Evolutionary conservation across 2,329 filamentous ascomycete species (phyloP), one percentile per base, ranked within the genome.

Genomic region (Ophiostoma pallidulum): DNA sequence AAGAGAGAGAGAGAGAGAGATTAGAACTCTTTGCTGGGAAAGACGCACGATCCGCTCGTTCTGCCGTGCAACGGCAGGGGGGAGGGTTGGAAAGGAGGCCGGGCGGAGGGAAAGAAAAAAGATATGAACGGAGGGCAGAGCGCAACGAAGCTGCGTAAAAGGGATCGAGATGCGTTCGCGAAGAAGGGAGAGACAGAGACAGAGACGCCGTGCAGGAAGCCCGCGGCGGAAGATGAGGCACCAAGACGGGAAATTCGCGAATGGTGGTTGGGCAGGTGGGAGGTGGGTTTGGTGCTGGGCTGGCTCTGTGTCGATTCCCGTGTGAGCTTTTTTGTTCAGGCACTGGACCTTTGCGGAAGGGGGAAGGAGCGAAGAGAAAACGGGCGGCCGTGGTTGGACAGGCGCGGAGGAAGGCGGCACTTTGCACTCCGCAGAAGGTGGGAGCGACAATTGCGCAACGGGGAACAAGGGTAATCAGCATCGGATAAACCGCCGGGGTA

Each of bases 401-500:
- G 20, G 31, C 14, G 24, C 8, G n/a, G 31, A 44, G 19, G 33
- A 16, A 18, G 16, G 16, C 31, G 31, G 29, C 29, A 32, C 29
- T 33, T n/a, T n/a, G 40, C 20, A 6, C 24, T 29, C n/a, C 16
- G 12, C 32, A 37, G 42, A 36, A 18, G 8, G 37, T 18, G 33
- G 33, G 41, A 31, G 47, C 38, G 32, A 44, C 48, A n/a, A 41
- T 42, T 45, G 47, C 42, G 42, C 47, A 41, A 33, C 32, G 16
- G 32, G 39, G 39, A 36, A 26, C 33, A 31, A 28, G n/a, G 18
- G 36, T 26, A 42, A n/a, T n/a, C n/a, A n/a, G 26, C 18, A 26
- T 42, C 48, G 48, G 48, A 49, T 45, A 40, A 49, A 49, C 41
- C 41, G 47, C 24, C 28, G 28, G 24, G 47, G 35, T 5, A 1